Conservation (phyloP, 768 basidiomycete species). For the Kockovaella imperatae region DNA sequence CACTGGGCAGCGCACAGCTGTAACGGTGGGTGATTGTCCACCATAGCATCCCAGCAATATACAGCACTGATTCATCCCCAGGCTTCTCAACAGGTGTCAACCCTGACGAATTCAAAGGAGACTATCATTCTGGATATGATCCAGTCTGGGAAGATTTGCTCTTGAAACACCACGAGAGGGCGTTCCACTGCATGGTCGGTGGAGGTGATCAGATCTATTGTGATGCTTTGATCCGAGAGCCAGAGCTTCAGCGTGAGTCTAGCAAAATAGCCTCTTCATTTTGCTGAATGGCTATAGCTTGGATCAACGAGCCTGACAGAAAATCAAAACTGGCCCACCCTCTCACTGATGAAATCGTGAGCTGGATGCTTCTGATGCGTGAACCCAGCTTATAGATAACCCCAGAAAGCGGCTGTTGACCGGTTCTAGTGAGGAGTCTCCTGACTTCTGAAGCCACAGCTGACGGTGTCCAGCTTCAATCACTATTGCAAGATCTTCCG, state of each 20-base stretch:
- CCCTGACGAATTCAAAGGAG: constrained; percentile 66
- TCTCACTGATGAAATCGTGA: constrained; percentile 61
- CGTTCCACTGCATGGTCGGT: constrained; percentile 86
- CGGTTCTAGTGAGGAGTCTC: constrained; percentile 50
- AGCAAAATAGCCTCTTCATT: background rate
- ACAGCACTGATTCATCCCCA: constrained; percentile 3
- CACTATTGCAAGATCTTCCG: constrained; percentile 84
- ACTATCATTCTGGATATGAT: constrained; percentile 73
- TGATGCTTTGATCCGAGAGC: constrained; percentile 67
- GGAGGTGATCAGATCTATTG: constrained; percentile 82
- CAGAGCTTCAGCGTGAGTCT: constrained; percentile 39
- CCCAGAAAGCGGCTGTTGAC: constrained; percentile 59
- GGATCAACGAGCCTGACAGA: constrained; percentile 60
- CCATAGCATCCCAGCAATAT: constrained; percentile 23
- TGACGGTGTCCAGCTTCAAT: constrained; percentile 55
- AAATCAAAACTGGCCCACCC: constrained; percentile 55
- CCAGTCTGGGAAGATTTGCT: constrained; percentile 93
- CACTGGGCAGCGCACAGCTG: constrained; percentile 69
- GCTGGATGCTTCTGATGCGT: background rate
- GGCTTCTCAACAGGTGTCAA: constrained; percentile 64
- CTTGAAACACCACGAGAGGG: constrained; percentile 63
- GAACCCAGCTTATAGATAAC: background rate
- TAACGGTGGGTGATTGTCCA: constrained; percentile 41
- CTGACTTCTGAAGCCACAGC: background rate
- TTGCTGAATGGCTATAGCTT: constrained; percentile 47